Evolutionary conservation across 768 basidiomycete species (phyloP).

Genomic region (Filobasidium wieringae): DNA sequence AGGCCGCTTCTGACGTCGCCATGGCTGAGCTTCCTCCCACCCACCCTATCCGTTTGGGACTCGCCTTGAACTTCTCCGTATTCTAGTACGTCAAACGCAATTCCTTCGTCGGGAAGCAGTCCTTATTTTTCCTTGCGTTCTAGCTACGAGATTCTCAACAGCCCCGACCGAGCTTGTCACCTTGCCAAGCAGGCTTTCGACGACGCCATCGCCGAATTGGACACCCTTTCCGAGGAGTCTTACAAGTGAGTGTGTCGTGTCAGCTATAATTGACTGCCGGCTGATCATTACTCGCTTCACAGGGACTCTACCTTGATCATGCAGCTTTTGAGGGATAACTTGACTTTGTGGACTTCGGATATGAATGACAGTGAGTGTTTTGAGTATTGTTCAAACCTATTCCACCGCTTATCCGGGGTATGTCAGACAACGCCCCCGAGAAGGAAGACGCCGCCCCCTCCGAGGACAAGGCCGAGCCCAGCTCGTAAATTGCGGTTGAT

Average conservation of each 20-base stretch:
- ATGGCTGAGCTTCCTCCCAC: constrained; percentile 79
- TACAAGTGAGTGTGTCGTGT: constrained; percentile 54
- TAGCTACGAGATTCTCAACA: constrained; percentile 92
- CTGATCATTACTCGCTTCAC: not conserved
- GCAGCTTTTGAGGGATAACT: constrained; percentile 90
- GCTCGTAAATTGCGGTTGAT: constrained; percentile 3
- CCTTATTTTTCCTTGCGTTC: not conserved
- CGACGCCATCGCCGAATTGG: constrained; percentile 96
- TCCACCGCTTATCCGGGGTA: not conserved
- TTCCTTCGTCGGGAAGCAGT: constrained; percentile 12
- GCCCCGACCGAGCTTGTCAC: constrained; percentile 94
- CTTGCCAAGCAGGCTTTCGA: constrained; percentile 99
- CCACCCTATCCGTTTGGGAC: constrained; percentile 95
- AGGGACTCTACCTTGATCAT: constrained; percentile 81
- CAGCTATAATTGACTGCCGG: not conserved
- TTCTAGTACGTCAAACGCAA: constrained; percentile 56
- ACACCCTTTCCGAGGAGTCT: constrained; percentile 94
- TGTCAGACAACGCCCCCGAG: constrained; percentile 23
- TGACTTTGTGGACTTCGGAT: constrained; percentile 95
- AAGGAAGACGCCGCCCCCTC: constrained; percentile 27
- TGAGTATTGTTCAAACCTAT: not conserved
- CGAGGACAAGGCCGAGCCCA: constrained; percentile 12
- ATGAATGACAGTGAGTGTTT: constrained; percentile 51
- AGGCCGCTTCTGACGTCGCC: constrained; percentile 93
- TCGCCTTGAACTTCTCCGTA: constrained; percentile 97